Evolutionary conservation across 2,329 filamentous ascomycete genomes (phyloP).

Genomic region (Rhinocladiella similis): DNA sequence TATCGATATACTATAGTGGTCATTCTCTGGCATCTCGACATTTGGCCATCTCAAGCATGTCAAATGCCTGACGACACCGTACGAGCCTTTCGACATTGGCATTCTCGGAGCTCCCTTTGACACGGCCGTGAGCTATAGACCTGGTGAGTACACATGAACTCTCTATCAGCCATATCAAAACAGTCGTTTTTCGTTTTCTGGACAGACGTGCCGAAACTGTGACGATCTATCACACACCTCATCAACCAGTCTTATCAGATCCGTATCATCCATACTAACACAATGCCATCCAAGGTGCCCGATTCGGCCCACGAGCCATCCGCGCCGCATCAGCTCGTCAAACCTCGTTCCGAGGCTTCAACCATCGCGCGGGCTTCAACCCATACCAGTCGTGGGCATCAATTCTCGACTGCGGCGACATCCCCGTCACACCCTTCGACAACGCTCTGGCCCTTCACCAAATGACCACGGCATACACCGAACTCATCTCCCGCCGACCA

Average conservation of each 20-base stretch:
- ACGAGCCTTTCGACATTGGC: slow-evolving; percentile 67
- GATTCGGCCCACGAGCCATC: slow-evolving; percentile 86
- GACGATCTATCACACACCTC: not conserved
- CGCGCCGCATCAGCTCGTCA: slow-evolving; percentile 80
- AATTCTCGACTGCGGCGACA: slow-evolving; percentile 86
- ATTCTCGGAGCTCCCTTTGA: slow-evolving; percentile 74
- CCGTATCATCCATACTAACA: slow-evolving; percentile 2
- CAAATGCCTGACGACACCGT: slow-evolving; percentile 68
- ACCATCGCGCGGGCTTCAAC: slow-evolving; percentile 78
- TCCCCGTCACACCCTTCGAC: slow-evolving; percentile 83
- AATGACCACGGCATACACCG: slow-evolving; percentile 77
- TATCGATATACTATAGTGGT: slow-evolving; percentile 45
- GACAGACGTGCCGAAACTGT: not conserved
- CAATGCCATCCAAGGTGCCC: slow-evolving; percentile 50
- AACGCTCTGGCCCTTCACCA: slow-evolving; percentile 78
- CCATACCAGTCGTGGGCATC: slow-evolving; percentile 77
- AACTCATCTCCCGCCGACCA: slow-evolving; percentile 57
- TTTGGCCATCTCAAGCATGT: slow-evolving; percentile 71
- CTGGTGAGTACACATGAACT: slow-evolving; percentile 48
- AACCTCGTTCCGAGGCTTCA: slow-evolving; percentile 77
- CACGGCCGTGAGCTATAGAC: slow-evolving; percentile 69
- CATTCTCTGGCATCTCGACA: slow-evolving; percentile 71
- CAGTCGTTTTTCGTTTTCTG: no score
- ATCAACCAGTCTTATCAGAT: no score
- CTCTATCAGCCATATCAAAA: not conserved